phyloP scores from a whole-genome alignment of 768 basidiomycete genomes.

The Piloderma croceum region DNA sequence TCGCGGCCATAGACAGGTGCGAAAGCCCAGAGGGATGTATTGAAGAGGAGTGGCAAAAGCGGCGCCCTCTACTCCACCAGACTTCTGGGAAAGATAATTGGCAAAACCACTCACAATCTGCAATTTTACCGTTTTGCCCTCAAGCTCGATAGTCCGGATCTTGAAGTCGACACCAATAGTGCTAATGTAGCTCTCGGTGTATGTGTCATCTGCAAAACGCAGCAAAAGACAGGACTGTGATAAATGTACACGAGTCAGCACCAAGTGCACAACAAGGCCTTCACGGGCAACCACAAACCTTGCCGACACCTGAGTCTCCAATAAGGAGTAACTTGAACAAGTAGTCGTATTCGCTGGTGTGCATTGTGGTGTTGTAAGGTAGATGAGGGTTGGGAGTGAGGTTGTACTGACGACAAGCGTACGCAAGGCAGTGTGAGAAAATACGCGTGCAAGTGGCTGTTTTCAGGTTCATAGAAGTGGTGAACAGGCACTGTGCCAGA shows the following conservation, averaged over 20 bases:
- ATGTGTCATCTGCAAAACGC: conserved; percentile 94
- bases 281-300: conserved; percentile 52
- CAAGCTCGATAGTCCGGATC: conserved; percentile 97
- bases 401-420: no score
- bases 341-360: conserved; percentile 92
- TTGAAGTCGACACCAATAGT: conserved; percentile 99
- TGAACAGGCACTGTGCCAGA: no score
- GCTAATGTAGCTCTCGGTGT: conserved; percentile 95
- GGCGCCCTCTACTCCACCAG: no score
- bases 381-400: no score
- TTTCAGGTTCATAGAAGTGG: no score
- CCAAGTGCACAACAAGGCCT: conserved; percentile 2
- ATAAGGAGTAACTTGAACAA: conserved; percentile 96
- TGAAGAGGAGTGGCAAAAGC: not conserved
- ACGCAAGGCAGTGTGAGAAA: no score
- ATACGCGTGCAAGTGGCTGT: no score
- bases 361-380: conserved; percentile 51
- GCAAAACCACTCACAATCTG: conserved; percentile 74
- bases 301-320: conserved; percentile 93
- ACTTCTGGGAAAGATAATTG: conserved; percentile 8
- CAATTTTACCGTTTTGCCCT: conserved; percentile 96
- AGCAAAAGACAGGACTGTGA: conserved; percentile 84
- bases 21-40: not conserved
- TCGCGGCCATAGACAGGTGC: not conserved
- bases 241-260: conserved; percentile 1